These are phyloP conservation scores for Niveomyces coronatus DNA, from an alignment of 2,329 filamentous ascomycete species.

Conservation along the genomic window DNA sequence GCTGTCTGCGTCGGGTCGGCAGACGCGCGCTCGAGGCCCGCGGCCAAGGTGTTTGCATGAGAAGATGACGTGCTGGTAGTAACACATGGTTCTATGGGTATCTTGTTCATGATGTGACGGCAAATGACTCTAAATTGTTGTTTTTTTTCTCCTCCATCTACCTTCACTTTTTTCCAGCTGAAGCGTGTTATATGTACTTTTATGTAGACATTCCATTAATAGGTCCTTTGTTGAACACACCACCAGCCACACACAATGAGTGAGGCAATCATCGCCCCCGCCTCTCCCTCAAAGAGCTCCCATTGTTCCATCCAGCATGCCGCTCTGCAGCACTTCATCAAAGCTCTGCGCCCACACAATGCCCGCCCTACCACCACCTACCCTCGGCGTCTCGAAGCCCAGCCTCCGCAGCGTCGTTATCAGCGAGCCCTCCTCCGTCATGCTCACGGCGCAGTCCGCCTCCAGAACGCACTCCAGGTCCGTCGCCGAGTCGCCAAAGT, in stretches of 20 bases:
- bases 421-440: conserved; percentile 29
- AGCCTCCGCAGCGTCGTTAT: conserved; percentile 28
- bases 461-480: conserved; percentile 43
- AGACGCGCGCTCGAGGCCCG: no score
- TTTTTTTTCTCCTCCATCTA: no score
- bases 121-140: no score
- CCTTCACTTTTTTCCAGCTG: no score
- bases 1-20: no score
- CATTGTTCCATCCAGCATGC: conserved; percentile 14
- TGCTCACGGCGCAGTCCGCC: conserved; percentile 32
- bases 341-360: conserved; percentile 5
- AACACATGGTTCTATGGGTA: not conserved
- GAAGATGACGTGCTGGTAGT: not conserved
- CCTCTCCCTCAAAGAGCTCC: not conserved
- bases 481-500: conserved; percentile 48
- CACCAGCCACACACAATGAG: not conserved
- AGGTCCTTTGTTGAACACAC: no score
- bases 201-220: no score
- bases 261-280: not conserved
- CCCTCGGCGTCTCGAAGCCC: conserved; percentile 27
- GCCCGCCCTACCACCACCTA: conserved; percentile 11
- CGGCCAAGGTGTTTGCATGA: not conserved
- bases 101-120: not conserved
- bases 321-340: conserved; percentile 27
- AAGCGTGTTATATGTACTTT: not conserved